Conservation (phyloP, 148 eudicot species). For the Fagopyrum esculentum region DNA sequence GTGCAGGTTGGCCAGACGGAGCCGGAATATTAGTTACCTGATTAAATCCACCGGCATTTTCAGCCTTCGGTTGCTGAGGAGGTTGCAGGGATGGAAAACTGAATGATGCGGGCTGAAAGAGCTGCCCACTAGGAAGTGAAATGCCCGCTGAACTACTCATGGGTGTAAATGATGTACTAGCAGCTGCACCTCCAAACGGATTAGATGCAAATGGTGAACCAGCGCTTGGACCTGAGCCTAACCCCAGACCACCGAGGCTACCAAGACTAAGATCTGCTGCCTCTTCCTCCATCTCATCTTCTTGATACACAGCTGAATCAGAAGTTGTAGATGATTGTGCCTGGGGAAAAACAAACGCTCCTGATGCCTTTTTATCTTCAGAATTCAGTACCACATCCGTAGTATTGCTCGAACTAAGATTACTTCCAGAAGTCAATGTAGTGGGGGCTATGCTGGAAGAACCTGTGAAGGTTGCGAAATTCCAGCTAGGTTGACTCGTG, state of each 20-base stretch:
- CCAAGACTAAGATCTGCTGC: constrained; percentile 48
- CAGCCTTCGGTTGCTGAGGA: constrained; percentile 41
- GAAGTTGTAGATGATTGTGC: constrained; percentile 14
- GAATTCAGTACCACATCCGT: constrained; percentile 19
- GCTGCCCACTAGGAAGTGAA: constrained; percentile 55
- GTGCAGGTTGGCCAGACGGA: constrained; percentile 61
- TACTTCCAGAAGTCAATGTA: constrained; percentile 26
- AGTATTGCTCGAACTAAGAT: constrained; percentile 21
- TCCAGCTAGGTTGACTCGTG: neutral
- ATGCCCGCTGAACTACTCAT: constrained; percentile 24
- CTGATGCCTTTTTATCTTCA: constrained; percentile 26
- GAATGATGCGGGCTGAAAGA: constrained; percentile 88
- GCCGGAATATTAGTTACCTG: constrained; percentile 32
- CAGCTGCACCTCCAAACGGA: constrained; percentile 59
- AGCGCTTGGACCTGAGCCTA: constrained; percentile 48
- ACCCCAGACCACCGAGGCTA: constrained; percentile 69
- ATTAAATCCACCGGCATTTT: constrained; percentile 45
- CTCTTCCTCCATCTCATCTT: constrained; percentile 98
- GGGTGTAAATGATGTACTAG: constrained; percentile 21
- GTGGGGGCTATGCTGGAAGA: constrained; percentile 23
- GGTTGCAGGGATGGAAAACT: constrained; percentile 55
- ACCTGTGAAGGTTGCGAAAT: constrained; percentile 15
- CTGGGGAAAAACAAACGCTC: constrained; percentile 20
- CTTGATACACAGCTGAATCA: constrained; percentile 21
- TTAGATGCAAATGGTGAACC: constrained; percentile 37